Evolutionary conservation across 345 rosid genomes (phyloP).

Genomic region (Arabis hirsuta): DNA sequence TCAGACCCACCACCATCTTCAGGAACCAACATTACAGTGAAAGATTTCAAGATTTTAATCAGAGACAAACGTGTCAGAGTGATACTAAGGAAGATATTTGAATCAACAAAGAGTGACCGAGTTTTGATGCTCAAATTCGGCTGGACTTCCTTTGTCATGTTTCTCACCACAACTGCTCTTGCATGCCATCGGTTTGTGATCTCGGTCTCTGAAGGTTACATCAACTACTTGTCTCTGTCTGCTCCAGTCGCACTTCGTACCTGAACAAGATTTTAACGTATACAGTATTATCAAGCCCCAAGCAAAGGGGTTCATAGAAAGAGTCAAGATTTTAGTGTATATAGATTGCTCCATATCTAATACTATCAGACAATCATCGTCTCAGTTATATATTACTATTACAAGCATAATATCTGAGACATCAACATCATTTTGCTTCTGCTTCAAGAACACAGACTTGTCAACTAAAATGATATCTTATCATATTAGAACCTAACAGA

Average conservation of each 20-base stretch:
- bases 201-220: constrained; percentile 58
- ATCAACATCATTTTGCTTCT: background rate
- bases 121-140: constrained; percentile 63
- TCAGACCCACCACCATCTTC: constrained; percentile 47
- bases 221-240: constrained; percentile 49
- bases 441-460: background rate
- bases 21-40: constrained; percentile 41
- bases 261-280: constrained; percentile 27
- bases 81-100: constrained; percentile 58
- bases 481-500: background rate
- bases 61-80: constrained; percentile 76
- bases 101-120: constrained; percentile 62
- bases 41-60: constrained; percentile 54
- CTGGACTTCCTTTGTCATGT: constrained; percentile 62
- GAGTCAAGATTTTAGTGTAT: constrained; percentile 25
- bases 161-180: constrained; percentile 60
- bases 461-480: no score
- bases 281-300: constrained; percentile 19
- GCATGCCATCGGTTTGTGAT: constrained; percentile 67
- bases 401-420: constrained; percentile 10
- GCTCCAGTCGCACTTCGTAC: constrained; percentile 53
- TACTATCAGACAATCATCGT: constrained; percentile 19
- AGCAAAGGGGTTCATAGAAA: constrained; percentile 18
- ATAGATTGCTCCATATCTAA: constrained; percentile 22
- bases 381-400: background rate